Evolutionary conservation across 2,329 filamentous ascomycete genomes (phyloP).

Genomic region (Ophiostoma montium): DNA sequence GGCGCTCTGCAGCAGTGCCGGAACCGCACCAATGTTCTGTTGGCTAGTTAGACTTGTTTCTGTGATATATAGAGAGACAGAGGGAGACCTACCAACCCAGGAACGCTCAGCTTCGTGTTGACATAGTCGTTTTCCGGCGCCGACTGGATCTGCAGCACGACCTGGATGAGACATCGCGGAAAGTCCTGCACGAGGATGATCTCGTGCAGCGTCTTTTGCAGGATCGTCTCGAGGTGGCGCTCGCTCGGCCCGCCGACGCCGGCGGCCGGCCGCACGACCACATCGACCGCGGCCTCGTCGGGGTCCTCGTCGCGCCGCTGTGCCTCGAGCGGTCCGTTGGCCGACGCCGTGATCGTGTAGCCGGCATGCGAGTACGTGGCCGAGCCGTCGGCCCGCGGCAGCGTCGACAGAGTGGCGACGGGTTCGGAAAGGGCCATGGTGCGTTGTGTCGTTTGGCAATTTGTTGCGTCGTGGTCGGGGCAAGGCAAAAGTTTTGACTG

Average conservation of each 20-base stretch:
- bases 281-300: slow-evolving; percentile 80
- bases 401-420: slow-evolving; percentile 38
- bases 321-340: slow-evolving; percentile 89
- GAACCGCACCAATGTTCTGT: slow-evolving; percentile 66
- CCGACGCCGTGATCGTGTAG: slow-evolving; percentile 69
- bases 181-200: slow-evolving; percentile 63
- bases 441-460: not conserved
- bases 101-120: slow-evolving; percentile 44
- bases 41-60: not conserved
- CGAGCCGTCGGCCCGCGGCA: slow-evolving; percentile 66
- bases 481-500: not conserved
- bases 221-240: slow-evolving; percentile 65
- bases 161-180: slow-evolving; percentile 63
- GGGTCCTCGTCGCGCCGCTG: slow-evolving; percentile 78
- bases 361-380: slow-evolving; percentile 61
- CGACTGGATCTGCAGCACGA: slow-evolving; percentile 63
- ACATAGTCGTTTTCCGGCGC: slow-evolving; percentile 54
- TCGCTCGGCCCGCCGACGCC: slow-evolving; percentile 70
- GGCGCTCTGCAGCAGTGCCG: slow-evolving; percentile 67
- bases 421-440: slow-evolving; percentile 36
- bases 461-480: not conserved
- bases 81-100: slow-evolving; percentile 37
- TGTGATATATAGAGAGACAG: not conserved
- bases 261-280: slow-evolving; percentile 73
- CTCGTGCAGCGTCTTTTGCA: slow-evolving; percentile 58